Evolutionary conservation across 1,284 basidiomycete species (phyloP).

Genomic region (Inonotus hispidus): DNA sequence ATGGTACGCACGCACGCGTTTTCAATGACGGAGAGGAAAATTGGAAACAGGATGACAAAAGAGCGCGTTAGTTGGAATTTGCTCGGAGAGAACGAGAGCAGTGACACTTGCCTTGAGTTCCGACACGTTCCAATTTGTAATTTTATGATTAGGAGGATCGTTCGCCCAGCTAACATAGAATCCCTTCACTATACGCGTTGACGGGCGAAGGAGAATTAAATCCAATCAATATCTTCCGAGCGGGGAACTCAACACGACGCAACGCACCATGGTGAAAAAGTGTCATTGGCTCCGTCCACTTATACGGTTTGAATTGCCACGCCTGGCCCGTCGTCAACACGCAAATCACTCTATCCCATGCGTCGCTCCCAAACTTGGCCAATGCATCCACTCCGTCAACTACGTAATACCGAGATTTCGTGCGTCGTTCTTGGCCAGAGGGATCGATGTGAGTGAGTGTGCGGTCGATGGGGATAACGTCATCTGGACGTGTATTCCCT

Average conservation of each 20-base stretch:
- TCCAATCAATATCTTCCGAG: constrained; percentile 62
- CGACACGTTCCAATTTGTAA: constrained; percentile 96
- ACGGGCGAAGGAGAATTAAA: constrained; percentile 6
- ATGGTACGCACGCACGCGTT: too few relatives aligned
- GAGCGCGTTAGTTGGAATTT: too few relatives aligned
- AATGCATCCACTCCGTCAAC: constrained; percentile 93
- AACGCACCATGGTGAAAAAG: constrained; percentile 87
- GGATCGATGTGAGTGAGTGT: constrained; percentile 62
- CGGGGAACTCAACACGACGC: background rate
- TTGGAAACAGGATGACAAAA: too few relatives aligned
- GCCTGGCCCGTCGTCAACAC: constrained; percentile 97
- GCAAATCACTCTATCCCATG: constrained; percentile 94
- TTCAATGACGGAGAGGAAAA: background rate
- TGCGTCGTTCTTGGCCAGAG: constrained; percentile 39
- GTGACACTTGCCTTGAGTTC: constrained; percentile 68
- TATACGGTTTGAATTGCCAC: constrained; percentile 97
- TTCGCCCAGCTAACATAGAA: constrained; percentile 92
- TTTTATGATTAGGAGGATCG: constrained; percentile 81
- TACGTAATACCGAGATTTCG: constrained; percentile 61
- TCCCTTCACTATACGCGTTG: constrained; percentile 67
- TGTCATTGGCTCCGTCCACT: constrained; percentile 89
- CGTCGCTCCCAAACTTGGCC: constrained; percentile 84
- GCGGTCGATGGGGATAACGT: constrained; percentile 79
- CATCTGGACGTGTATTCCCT: constrained; percentile 75
- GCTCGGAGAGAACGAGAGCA: too few relatives aligned